Evolutionary conservation across 1,284 basidiomycete species (phyloP).

Genomic region (Coniferiporia weirii): DNA sequence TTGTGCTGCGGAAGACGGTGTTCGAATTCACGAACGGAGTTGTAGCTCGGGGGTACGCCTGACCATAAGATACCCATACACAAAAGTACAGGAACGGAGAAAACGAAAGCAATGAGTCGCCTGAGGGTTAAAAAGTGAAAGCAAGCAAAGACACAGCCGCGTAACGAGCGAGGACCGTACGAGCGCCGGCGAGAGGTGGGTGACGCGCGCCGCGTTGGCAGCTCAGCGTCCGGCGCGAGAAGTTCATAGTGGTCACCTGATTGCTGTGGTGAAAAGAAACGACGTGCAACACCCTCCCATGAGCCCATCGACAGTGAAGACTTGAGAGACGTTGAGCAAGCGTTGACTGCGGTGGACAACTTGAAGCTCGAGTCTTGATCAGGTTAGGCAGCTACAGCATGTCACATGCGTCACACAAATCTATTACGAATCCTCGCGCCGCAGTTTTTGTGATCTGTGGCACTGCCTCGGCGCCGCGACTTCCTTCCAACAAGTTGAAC

Average conservation of each 20-base stretch:
- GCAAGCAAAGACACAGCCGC: constrained; percentile 14
- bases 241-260: constrained; percentile 10
- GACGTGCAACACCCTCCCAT: constrained; percentile 15
- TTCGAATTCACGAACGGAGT: constrained; percentile 29
- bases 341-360: too few relatives aligned
- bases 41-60: constrained; percentile 37
- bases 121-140: constrained; percentile 24
- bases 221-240: constrained; percentile 3
- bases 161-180: constrained; percentile 2
- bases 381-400: too few relatives aligned
- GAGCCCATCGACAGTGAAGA: constrained; percentile 8
- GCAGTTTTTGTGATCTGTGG: too few relatives aligned
- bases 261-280: constrained; percentile 3
- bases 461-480: too few relatives aligned
- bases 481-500: too few relatives aligned
- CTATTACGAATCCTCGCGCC: too few relatives aligned
- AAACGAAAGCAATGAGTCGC: constrained; percentile 25
- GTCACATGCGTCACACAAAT: too few relatives aligned
- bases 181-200: constrained; percentile 1
- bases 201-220: constrained; percentile 3
- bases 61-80: constrained; percentile 31
- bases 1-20: constrained; percentile 20
- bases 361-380: too few relatives aligned
- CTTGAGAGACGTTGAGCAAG: too few relatives aligned
- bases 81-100: constrained; percentile 26